Evolutionary conservation across 306 rosid genomes (phyloP), one percentile per base, ranked within the genome.

Genomic region (Alnus rubra): DNA sequence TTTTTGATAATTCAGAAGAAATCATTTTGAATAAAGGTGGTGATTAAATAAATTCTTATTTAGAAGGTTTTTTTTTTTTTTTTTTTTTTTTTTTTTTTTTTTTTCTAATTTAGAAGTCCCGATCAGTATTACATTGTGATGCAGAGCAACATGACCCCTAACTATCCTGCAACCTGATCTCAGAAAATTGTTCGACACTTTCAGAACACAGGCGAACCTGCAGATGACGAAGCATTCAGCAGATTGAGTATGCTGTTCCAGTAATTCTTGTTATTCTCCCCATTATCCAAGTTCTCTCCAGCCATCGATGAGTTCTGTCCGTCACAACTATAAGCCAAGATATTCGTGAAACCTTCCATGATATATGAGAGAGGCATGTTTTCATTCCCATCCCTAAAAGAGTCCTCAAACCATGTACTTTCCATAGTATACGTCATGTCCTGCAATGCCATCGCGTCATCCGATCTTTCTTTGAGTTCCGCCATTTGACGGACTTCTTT

Each of bases 131-230:
- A 53, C 19, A 18, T 53, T 53, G 12, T 15, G 58, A 9, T 49
- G 35, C 1, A 58, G 33, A 19, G 9, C 11, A 3, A 9, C 31
- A 58, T 2, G 7, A 9, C 33, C 19, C 4, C 64, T 49, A 1
- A 58, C n/a, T 58, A 58, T 7, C 12, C 64, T 58, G 33, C 64
- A 18, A 19, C 63, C 33, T 42, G 1, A 42, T 56, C 63, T 8
- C 31, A 0, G 13, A 3, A 55, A 18, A 1, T 55, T 55, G 28
- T 23, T 55, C 7, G 19, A 12, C 15, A 3, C 0, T 37, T 13
- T 75, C 75, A 85, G 74, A 89, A 84, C 79, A 82, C 78, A 35
- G 90, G 86, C 23, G 88, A 86, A 53, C 79, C 77, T 48, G 79
- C 78, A 52, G 87, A 63, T 1, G 87, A 68, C 8, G 90, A 80